Evolutionary conservation across 139 green algal species (phyloP).

Genomic region (Zygnema cylindricum): DNA sequence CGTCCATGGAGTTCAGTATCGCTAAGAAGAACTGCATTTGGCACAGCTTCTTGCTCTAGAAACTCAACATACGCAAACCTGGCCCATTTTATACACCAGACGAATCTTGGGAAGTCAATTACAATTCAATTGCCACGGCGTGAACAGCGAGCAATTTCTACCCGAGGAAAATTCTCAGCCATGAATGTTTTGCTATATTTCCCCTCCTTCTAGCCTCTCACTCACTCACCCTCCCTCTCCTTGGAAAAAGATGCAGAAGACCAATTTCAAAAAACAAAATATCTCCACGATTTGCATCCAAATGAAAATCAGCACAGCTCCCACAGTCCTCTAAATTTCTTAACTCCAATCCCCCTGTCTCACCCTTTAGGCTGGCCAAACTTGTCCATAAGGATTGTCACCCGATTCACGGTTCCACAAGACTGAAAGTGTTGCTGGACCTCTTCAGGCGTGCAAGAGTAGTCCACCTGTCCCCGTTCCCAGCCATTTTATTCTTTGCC

Average conservation of each 20-base stretch:
- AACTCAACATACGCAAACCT: conserved; percentile 99
- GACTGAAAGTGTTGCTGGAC: conserved; percentile 88
- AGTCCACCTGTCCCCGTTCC: conserved; percentile 78
- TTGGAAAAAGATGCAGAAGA: background rate
- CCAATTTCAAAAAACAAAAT: too few species aligned
- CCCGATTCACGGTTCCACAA: conserved; percentile 96
- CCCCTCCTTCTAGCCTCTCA: background rate
- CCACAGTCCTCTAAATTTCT: too few species aligned
- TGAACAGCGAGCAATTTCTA: background rate
- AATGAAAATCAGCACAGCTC: too few species aligned
- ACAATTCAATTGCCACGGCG: background rate
- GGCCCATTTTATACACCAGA: background rate
- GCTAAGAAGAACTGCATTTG: conserved; percentile 84
- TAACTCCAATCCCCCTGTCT: too few species aligned
- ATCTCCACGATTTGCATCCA: too few species aligned
- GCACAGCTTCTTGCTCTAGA: conserved; percentile 90
- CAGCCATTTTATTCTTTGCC: background rate
- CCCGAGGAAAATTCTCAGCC: background rate
- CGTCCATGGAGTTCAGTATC: conserved; percentile 79
- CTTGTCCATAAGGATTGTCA: conserved; percentile 97
- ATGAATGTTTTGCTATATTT: background rate
- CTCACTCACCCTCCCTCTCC: background rate
- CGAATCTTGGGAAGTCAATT: background rate
- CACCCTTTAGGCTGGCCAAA: conserved; percentile 89
- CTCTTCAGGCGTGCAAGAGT: conserved; percentile 91